Base-by-base conservation (phyloP, 441 rosid species). In the Populus trichocarpa region DNA sequence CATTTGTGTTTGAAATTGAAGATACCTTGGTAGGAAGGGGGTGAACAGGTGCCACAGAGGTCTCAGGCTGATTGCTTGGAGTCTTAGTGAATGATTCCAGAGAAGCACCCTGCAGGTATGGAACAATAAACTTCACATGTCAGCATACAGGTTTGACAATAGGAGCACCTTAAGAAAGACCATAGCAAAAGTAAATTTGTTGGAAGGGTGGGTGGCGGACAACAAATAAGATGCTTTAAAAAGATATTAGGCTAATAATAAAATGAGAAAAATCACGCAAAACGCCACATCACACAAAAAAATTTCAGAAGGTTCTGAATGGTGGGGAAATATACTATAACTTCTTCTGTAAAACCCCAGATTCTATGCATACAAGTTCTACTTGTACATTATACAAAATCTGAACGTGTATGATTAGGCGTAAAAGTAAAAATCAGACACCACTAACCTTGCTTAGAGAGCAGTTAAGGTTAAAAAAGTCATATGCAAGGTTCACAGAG, bases 1-100 rank as follows among this genome's bases (percentile, higher is more conserved):
- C 96, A 96, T 91, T 92, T 88, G 86, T 90, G 92, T 93, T 90
- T 88, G 88, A 85, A 93, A 93, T 86, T 78, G 95, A 95, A 92
- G 99, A 88, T 95, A 96, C 97, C 99, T 96, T 96, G 88, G 92
- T 81, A 84, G 91, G 85, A 81, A 82, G 81, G 76, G 89, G 81
- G 79, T 82, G 89, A 81, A 75, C 84, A 65, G 90, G 75, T 72
- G 89, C 82, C 76, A 83, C 23, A 77, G 86, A 79, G 75, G 87
- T 78, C 70, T 81, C 89, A 75, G 78, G 78, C 42, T 74, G 69
- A 78, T 14, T 78, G 76, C 83, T 83, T 76, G 87, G 75, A 75
- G 86, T 81, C 85, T 83, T 25, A 69, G 86, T 75, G 71, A 71
- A 64, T 71, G 81, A 74, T 77, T 85, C 84, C 63, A 25, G 23